Conservation (phyloP, 2,329 filamentous ascomycete species). For the Phialemoniopsis sp. region DNA sequence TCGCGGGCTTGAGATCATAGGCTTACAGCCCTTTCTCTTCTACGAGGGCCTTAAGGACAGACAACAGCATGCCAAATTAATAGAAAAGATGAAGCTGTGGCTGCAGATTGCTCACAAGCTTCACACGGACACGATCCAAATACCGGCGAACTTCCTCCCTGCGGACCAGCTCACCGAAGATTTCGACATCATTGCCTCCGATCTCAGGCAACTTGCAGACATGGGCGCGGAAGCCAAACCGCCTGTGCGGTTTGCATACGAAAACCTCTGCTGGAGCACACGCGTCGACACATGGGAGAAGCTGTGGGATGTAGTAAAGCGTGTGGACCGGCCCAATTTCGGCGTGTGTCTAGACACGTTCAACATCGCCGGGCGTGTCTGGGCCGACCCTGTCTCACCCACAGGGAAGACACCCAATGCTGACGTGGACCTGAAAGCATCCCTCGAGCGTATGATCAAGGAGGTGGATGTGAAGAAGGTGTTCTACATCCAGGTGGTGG, state of each 20-base stretch:
- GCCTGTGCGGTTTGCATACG: conserved; percentile 52
- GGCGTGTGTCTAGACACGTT: conserved; percentile 59
- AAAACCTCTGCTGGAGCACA: conserved; percentile 56
- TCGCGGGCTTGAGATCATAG: conserved; percentile 40
- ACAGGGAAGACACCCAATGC: conserved; percentile 39
- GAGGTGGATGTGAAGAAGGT: conserved; percentile 48
- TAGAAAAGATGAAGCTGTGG: conserved; percentile 54
- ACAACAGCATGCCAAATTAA: conserved; percentile 35
- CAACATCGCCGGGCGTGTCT: conserved; percentile 54
- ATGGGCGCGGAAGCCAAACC: conserved; percentile 42
- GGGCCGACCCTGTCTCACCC: conserved; percentile 45
- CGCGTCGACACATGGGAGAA: conserved; percentile 55
- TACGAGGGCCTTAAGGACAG: conserved; percentile 52
- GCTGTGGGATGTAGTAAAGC: conserved; percentile 47
- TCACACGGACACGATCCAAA: conserved; percentile 55
- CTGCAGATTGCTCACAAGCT: conserved; percentile 50
- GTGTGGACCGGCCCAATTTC: conserved; percentile 52
- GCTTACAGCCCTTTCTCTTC: conserved; percentile 58
- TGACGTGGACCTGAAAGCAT: conserved; percentile 35
- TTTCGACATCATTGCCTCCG: conserved; percentile 42
- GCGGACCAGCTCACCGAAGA: conserved; percentile 22
- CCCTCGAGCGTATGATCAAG: conserved; percentile 36
- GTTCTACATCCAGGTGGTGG: conserved; percentile 59
- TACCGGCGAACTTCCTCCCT: conserved; percentile 55
- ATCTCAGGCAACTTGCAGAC: conserved; percentile 51